Evolutionary conservation across 2,329 filamentous ascomycete species (phyloP), one percentile per base, ranked within the genome.

Genomic region (Peltaster fructicola): DNA sequence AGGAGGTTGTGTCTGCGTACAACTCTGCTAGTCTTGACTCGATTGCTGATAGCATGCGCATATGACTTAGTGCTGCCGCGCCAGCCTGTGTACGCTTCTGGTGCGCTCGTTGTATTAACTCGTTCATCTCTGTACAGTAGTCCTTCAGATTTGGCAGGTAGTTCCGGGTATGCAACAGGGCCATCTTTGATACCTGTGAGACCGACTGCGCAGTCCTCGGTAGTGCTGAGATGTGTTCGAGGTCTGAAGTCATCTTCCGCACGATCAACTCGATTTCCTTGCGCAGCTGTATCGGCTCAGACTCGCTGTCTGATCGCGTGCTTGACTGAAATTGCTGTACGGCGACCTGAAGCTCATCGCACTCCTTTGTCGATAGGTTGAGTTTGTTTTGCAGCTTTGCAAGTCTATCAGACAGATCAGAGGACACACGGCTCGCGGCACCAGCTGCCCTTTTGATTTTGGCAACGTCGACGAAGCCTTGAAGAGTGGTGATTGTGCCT

Each of bases 181-280:
- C 70, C 52, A 72, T 68, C 40, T 72, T 68, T 8, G 68, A 73
- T 8, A 67, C 62, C 34, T 65, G 64, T 5, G 65, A 57, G 18
- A 71, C 53, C 4, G 66, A 63, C 37, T 72, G 73, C n/a, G 72
- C 57, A 19, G 72, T 72, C 34, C 68, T 68, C 1, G 68, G 58
- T 34, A 82, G 73, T 5, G 65, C 63, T 21, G 81, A 57, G 7
- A 81, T 69, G 36, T 79, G 73, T 37, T 82, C 74, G 43, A 81
- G 79, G 50, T 95, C 88, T 5, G 74, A 78, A 23, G 73, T 71
- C 24, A 98, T 77, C 52, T 93, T 93, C 40, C 72, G 81, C 25
- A 73, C 73, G 27, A 95, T 63, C 0, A 79, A 75, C 44, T 85
- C 74, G 20, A 95, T 81, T 46, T 95, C 88, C 32, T 81, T 67